A percentile compares a stretch with the other conserved stretches of the same genome.
phyloP scores from a whole-genome alignment of 768 basidiomycete species.

The Mycena haematopus region DNA sequence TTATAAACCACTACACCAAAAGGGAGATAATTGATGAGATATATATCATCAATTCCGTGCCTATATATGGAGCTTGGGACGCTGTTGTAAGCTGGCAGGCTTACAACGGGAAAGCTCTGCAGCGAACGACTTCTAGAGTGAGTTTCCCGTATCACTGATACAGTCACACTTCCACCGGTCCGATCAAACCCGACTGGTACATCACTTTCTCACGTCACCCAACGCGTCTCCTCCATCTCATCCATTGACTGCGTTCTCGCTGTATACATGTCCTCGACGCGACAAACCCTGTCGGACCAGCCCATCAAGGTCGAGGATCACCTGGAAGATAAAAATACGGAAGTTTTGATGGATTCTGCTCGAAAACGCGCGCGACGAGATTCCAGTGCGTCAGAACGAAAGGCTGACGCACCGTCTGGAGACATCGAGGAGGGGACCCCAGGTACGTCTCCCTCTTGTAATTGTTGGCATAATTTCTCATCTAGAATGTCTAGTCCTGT shows the following conservation, averaged over 20 bases:
- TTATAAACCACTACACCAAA: no score
- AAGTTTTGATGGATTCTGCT: neutral
- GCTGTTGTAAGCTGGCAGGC: no score
- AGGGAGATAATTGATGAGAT: no score
- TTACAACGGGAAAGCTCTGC: neutral
- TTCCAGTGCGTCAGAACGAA: neutral
- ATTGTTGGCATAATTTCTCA: no score
- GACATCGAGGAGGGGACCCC: neutral
- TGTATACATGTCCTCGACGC: neutral
- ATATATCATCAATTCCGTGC: no score
- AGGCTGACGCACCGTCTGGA: neutral
- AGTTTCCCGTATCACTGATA: neutral
- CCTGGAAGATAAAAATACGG: neutral
- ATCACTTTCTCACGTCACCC: neutral
- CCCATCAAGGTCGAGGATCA: neutral
- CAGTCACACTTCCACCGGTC: neutral
- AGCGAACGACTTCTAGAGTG: neutral
- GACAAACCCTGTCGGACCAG: neutral
- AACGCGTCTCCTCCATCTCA: neutral
- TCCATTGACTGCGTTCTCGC: no score
- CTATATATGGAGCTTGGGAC: no score
- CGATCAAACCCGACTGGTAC: neutral
- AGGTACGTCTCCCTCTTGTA: no score
- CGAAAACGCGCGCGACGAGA: neutral
- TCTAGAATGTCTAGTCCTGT: neutral